Conservation (phyloP, 768 basidiomycete genomes). For the Kwoniella heveanensis region DNA sequence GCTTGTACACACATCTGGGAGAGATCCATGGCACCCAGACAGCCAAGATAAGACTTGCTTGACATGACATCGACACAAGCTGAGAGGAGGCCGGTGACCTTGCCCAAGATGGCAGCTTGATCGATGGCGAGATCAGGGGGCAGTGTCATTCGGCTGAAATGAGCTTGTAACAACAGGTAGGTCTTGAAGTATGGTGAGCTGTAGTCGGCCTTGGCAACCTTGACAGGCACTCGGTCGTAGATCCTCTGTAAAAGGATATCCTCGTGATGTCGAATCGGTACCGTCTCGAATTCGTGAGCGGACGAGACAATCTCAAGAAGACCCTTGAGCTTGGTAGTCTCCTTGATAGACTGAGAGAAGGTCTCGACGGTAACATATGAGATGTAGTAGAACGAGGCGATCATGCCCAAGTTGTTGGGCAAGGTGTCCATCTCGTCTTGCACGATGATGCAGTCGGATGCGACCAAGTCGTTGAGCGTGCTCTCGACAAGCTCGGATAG, state of each 20-base stretch:
- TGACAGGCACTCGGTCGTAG: conserved; percentile 96
- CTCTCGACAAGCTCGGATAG: conserved; percentile 93
- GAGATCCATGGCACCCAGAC: conserved; percentile 93
- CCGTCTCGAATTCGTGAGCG: conserved; percentile 90
- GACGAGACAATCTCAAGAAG: conserved; percentile 95
- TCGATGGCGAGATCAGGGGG: conserved; percentile 93
- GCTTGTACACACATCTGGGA: conserved; percentile 99
- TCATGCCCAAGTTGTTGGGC: conserved; percentile 95
- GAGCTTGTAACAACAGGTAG: conserved; percentile 92
- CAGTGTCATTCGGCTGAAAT: conserved; percentile 88
- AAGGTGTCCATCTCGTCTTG: conserved; percentile 84
- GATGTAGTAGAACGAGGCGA: conserved; percentile 65
- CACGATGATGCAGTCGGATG: conserved; percentile 91
- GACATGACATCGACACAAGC: conserved; percentile 99
- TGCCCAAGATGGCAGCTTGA: conserved; percentile 81
- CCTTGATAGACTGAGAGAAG: conserved; percentile 90
- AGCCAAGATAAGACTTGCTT: conserved; percentile 91
- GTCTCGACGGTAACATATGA: conserved; percentile 95
- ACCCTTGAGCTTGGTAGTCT: conserved; percentile 95
- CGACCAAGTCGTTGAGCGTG: conserved; percentile 84
- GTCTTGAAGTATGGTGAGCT: conserved; percentile 98
- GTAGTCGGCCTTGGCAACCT: conserved; percentile 75
- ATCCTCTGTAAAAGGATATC: conserved; percentile 73
- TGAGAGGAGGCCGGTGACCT: conserved; percentile 84
- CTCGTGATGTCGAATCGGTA: conserved; percentile 95